Conservation (phyloP, 257 asterid genomes). For the Ilex asprella region DNA sequence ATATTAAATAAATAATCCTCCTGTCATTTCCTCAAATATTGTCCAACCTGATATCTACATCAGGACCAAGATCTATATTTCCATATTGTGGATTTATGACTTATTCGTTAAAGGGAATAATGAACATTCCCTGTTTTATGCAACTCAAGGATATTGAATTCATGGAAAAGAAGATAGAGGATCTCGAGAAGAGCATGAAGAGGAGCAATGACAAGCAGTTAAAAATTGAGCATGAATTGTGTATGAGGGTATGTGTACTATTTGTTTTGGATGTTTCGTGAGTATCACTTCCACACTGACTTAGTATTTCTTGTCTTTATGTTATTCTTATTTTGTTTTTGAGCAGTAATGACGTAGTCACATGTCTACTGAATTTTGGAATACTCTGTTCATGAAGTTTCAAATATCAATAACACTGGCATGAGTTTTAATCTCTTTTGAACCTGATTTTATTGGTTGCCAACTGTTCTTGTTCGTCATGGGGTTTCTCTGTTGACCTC, state of each 20-base stretch:
- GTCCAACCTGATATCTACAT: no score
- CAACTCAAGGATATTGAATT: slow-evolving; percentile 77
- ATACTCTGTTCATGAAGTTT: no score
- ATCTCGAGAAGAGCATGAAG: slow-evolving; percentile 98
- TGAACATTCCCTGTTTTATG: slow-evolving; percentile 6
- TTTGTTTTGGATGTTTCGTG: neutral
- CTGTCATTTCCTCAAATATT: no score
- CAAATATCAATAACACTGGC: no score
- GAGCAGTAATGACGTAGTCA: neutral
- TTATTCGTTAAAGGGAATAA: slow-evolving; percentile 8
- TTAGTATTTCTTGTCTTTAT: slow-evolving; percentile 1
- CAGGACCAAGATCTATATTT: no score
- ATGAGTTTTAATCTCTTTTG: no score
- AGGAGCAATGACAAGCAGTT: slow-evolving; percentile 98
- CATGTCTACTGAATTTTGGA: no score
- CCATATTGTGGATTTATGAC: neutral
- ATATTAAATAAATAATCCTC: no score
- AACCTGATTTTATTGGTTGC: no score
- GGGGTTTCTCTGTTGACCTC: no score
- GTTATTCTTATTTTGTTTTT: neutral
- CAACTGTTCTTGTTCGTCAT: no score
- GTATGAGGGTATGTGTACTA: slow-evolving; percentile 52
- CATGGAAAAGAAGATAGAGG: slow-evolving; percentile 80
- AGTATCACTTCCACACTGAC: neutral
- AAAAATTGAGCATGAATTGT: slow-evolving; percentile 83